Conservation (phyloP, 2,329 filamentous ascomycete genomes). For the Ceratocystis colombiana region DNA sequence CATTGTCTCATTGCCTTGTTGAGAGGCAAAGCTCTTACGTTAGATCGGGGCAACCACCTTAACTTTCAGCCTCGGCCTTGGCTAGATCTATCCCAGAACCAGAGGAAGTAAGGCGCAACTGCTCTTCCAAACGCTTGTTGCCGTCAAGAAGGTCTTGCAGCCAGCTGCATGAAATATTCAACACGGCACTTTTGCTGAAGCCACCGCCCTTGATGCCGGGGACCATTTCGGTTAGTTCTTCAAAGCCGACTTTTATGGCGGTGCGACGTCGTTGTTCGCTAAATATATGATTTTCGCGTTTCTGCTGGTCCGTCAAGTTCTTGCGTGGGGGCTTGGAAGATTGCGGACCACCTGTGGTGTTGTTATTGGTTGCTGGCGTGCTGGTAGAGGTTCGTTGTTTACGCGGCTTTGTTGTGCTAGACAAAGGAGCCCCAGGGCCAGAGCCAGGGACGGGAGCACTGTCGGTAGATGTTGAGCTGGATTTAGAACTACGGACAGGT, state of each 20-base stretch:
- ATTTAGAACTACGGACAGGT: background rate
- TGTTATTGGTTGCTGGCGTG: conserved; percentile 31
- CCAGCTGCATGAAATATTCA: conserved; percentile 67
- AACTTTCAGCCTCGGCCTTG: background rate
- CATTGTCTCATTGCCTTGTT: too few relatives aligned
- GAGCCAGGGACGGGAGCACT: background rate
- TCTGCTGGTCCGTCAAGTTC: conserved; percentile 73
- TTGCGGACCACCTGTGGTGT: conserved; percentile 33
- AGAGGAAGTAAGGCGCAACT: conserved; percentile 11
- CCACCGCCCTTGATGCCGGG: conserved; percentile 63
- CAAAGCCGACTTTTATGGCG: conserved; percentile 71
- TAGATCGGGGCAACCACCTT: too few relatives aligned
- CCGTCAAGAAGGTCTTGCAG: conserved; percentile 61
- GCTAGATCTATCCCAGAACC: background rate
- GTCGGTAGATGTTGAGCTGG: background rate
- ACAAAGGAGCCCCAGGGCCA: background rate
- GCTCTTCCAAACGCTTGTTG: conserved; percentile 48
- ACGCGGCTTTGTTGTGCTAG: background rate
- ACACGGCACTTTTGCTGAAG: conserved; percentile 72
- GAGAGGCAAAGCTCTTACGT: too few relatives aligned
- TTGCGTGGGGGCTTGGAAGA: conserved; percentile 39
- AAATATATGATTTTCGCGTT: conserved; percentile 74
- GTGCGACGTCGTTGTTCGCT: conserved; percentile 81
- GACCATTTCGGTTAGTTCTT: conserved; percentile 66
- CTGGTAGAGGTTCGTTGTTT: background rate